Base-by-base conservation (phyloP, 768 basidiomycete species). In the Filobasidium floriforme region DNA sequence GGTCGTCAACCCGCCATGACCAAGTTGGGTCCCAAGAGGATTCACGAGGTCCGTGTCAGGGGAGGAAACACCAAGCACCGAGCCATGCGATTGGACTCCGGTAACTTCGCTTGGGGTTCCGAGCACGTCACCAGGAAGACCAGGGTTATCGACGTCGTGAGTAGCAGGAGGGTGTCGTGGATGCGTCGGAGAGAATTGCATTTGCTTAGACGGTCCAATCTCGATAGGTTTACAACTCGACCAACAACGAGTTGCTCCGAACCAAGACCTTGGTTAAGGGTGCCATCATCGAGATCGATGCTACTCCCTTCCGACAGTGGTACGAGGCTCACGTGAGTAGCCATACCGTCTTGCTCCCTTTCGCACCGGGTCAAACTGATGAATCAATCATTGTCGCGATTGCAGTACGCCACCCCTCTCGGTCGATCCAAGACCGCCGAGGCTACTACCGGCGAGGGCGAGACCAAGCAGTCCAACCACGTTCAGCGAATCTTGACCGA, bases 191-290 rank as follows among this genome's bases (percentile, higher is more conserved):
- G n/a, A 5, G 9, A 37, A 28, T 1, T 51, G 49, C 9, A 32
- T 26, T 43, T 5, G 18, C 19, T 22, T 3, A n/a, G 14, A 28
- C 37, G 11, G 61, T 43, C 9, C 26, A 14, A 28, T 12, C 15
- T 61, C 40, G 41, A 37, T 54, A 93, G 92, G 89, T 92, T 59
- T 99, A 98, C 86, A 99, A 98, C 80, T 87, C 96, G 55, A 93
- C 96, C 70, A 99, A 98, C 87, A 99, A 99, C 83, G 96, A 99
- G 82, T 87, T 98, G 77, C 94, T 99, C 78, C 90, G 96, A 75
- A 99, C 96, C 76, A 98, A 99, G 84, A 99, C 96, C 63, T 87
- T 99, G 66, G 96, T 99, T 79, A 97, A 94, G 84, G 84, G 88
- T 69, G 89, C 89, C 72, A 89, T 99, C 82, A 90, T 99, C 81